A percentile compares a stretch with the other conserved stretches of the same genome.
Evolutionary conservation across 2,329 filamentous ascomycete species (phyloP).

Genomic region (Penicillium verrucosum): DNA sequence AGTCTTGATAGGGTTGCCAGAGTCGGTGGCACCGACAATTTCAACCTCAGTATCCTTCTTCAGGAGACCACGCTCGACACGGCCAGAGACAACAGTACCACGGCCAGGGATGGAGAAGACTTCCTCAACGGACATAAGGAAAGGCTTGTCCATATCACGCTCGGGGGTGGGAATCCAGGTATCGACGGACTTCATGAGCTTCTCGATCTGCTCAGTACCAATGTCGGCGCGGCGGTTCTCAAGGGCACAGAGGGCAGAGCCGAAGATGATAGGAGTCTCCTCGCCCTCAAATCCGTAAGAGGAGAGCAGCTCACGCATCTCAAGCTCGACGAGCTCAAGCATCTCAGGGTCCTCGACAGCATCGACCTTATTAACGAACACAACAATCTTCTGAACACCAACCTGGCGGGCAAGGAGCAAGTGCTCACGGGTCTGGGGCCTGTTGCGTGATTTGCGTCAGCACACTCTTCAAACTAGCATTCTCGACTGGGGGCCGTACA

Average conservation of each 20-base stretch:
- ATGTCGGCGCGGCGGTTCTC: slow-evolving; percentile 85
- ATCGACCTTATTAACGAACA: slow-evolving; percentile 99
- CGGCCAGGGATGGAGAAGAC: slow-evolving; percentile 87
- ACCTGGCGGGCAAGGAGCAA: slow-evolving; percentile 96
- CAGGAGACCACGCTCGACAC: slow-evolving; percentile 90
- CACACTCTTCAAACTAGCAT: neutral
- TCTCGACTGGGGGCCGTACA: slow-evolving; percentile 52
- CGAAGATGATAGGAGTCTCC: slow-evolving; percentile 94
- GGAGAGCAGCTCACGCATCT: slow-evolving; percentile 94
- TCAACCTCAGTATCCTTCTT: slow-evolving; percentile 96
- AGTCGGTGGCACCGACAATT: slow-evolving; percentile 79
- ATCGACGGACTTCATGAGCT: slow-evolving; percentile 86
- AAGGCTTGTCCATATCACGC: slow-evolving; percentile 95
- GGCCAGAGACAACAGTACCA: slow-evolving; percentile 93
- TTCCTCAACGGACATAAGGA: slow-evolving; percentile 97
- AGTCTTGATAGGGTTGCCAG: slow-evolving; percentile 74
- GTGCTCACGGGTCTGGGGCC: slow-evolving; percentile 96
- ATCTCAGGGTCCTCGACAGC: slow-evolving; percentile 97
- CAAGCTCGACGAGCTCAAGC: slow-evolving; percentile 99
- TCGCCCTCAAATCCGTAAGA: slow-evolving; percentile 98
- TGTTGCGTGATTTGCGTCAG: slow-evolving; percentile 33
- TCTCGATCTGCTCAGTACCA: slow-evolving; percentile 81
- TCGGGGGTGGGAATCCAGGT: slow-evolving; percentile 93
- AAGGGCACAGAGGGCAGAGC: slow-evolving; percentile 90
- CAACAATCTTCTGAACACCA: slow-evolving; percentile 95